Evolutionary conservation across 805 yeast species (phyloP).

Genomic region (Candida sakaeoensis): DNA sequence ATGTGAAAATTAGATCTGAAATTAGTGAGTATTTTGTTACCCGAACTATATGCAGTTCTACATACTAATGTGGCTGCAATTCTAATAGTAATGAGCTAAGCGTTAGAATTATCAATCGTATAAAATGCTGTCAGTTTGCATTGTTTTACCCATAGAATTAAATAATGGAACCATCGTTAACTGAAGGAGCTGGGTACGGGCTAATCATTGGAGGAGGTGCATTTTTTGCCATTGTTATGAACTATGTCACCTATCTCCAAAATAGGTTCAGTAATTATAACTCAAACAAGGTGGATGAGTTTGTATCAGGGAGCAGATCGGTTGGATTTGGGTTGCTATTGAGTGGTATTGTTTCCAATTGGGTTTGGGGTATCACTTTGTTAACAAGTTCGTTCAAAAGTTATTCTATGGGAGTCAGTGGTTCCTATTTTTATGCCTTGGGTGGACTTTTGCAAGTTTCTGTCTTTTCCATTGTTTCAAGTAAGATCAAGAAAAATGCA

Average conservation of each 20-base stretch:
- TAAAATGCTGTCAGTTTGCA: background rate
- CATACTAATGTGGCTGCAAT: conserved; percentile 1
- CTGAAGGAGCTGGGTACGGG: conserved; percentile 17
- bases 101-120: background rate
- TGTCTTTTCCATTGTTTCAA: conserved; percentile 32
- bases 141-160: background rate
- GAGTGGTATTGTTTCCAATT: conserved; percentile 19
- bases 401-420: conserved; percentile 20
- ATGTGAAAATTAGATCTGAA: background rate
- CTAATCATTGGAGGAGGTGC: conserved; percentile 16
- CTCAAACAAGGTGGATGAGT: conserved; percentile 16
- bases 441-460: conserved; percentile 27
- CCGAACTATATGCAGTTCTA: background rate
- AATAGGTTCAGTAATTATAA: conserved; percentile 13
- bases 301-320: conserved; percentile 16
- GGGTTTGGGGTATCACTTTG: conserved; percentile 28
- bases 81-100: too few species aligned
- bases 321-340: conserved; percentile 17
- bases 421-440: conserved; percentile 22
- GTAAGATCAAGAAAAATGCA: conserved; percentile 29
- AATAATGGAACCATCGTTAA: conserved; percentile 14
- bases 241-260: conserved; percentile 13
- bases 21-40: background rate
- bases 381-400: conserved; percentile 19
- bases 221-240: conserved; percentile 16